Base-by-base conservation (phyloP, 2,329 filamentous ascomycete genomes). In the Cylindrodendrum hubeiense region DNA sequence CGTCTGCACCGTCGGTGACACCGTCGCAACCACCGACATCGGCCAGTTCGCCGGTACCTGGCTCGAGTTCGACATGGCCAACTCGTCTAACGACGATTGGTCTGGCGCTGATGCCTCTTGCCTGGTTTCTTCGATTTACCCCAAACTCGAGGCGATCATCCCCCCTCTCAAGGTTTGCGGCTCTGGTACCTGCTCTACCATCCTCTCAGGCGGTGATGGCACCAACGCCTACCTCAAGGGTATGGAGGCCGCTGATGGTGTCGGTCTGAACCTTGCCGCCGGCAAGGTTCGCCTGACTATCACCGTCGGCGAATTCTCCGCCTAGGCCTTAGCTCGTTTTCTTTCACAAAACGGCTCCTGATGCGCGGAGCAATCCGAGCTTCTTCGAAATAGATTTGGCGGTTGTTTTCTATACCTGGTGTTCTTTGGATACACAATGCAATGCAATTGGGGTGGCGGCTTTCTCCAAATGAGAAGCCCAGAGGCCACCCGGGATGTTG, bases 81-180 rank as follows among this genome's bases (percentile, higher is more conserved):
- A 81, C 78, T 37, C 66, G 0, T 75, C 75, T 77, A 87, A 87
- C 81, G 59, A 70, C n/a, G 77, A 74, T 60, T 85, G 82, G 82
- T 85, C 82, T 3, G 85, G 85, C 43, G 83, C 81, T 63, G 85
- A 87, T 61, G 84, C 82, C 67, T 86, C 84, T 5, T 81, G 80
- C 63, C 80, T 87, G 10, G 83, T 85, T 44, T 77, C 84, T 30
- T n/a, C n/a, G n/a, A n/a, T n/a, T n/a, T n/a, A 78, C 80, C 70
- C 65, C 71, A 28, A 66, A 70, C 56, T 65, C 67, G 60, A 68
- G 78, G 15, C 5, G 61, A n/a, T n/a, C 19, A 78, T 81, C 55
- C 78, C 76, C 22, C 79, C 76, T 68, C 75, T 84, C 65, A 72
- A 71, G 28, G 79, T 85, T 68, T 79, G 77, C 66, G 79, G 77